These are phyloP conservation scores for Chenopodium berlandieri DNA, from an alignment of 148 eudicot species.

Conservation along the genomic window DNA sequence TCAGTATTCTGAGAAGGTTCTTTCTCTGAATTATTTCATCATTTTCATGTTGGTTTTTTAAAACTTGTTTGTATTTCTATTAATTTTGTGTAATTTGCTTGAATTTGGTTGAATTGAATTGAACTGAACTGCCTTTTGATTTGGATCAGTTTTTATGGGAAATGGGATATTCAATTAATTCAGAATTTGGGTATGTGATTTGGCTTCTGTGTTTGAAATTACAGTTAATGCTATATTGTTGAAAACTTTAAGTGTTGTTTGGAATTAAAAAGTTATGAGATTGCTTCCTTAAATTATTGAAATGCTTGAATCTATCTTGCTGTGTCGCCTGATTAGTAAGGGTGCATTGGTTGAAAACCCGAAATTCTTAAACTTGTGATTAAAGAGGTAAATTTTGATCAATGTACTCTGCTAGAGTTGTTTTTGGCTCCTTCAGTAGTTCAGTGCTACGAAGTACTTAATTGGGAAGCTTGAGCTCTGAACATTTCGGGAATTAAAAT, in stretches of 20 bases:
- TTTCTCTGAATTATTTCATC: background rate
- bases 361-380: background rate
- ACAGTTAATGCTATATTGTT: background rate
- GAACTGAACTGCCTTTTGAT: background rate
- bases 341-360: background rate
- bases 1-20: constrained; percentile 79
- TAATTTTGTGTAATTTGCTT: constrained; percentile 3
- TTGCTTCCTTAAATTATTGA: too few species aligned
- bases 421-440: too few species aligned
- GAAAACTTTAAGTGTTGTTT: too few species aligned
- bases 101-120: background rate
- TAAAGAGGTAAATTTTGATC: background rate
- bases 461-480: background rate
- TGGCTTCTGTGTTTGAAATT: background rate
- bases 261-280: too few species aligned
- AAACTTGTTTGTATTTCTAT: background rate
- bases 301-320: too few species aligned
- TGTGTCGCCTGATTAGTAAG: too few species aligned
- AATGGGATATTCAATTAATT: too few species aligned
- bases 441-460: background rate
- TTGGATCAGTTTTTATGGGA: background rate
- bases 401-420: background rate
- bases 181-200: background rate
- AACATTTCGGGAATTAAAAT: too few species aligned
- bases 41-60: background rate